phyloP scores from a whole-genome alignment of 805 yeast species.

The Soucietia sequanensis region DNA sequence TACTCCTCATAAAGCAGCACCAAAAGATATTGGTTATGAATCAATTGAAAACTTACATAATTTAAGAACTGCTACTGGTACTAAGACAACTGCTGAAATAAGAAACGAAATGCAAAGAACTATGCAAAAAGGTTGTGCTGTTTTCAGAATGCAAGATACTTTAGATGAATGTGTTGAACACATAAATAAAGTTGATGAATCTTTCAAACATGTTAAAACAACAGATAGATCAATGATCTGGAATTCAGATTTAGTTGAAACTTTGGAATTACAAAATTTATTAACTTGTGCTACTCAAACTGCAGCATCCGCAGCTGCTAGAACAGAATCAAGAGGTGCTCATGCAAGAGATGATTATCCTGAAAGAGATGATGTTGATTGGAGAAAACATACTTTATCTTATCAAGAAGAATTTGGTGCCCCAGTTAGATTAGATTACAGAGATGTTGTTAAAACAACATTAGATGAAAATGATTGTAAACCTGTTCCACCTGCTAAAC shows the following conservation, averaged over 20 bases:
- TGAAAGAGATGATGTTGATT: constrained; percentile 89
- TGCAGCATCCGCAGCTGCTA: constrained; percentile 88
- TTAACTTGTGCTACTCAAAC: constrained; percentile 97
- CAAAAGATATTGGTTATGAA: constrained; percentile 85
- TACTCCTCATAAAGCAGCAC: constrained; percentile 75
- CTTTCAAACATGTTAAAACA: constrained; percentile 75
- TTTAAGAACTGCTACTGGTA: constrained; percentile 82
- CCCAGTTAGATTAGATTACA: constrained; percentile 72
- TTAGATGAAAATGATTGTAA: constrained; percentile 91
- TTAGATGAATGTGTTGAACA: constrained; percentile 87
- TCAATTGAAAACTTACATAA: constrained; percentile 88
- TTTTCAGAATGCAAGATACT: constrained; percentile 90
- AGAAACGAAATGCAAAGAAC: constrained; percentile 91
- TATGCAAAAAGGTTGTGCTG: constrained; percentile 97
- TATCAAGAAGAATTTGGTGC: constrained; percentile 80
- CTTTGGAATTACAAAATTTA: constrained; percentile 93
- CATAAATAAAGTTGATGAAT: constrained; percentile 71
- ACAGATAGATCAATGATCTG: constrained; percentile 98
- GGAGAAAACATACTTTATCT: constrained; percentile 97
- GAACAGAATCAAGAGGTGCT: constrained; percentile 98
- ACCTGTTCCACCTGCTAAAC: constrained; percentile 94
- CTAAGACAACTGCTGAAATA: constrained; percentile 79
- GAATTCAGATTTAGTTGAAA: constrained; percentile 96
- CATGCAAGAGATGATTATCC: constrained; percentile 99
- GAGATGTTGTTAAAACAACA: constrained; percentile 79